A percentile compares a stretch with the other conserved stretches of the same genome.
Conservation (phyloP, 1,284 basidiomycete species). For the Termitomyces sp. region DNA sequence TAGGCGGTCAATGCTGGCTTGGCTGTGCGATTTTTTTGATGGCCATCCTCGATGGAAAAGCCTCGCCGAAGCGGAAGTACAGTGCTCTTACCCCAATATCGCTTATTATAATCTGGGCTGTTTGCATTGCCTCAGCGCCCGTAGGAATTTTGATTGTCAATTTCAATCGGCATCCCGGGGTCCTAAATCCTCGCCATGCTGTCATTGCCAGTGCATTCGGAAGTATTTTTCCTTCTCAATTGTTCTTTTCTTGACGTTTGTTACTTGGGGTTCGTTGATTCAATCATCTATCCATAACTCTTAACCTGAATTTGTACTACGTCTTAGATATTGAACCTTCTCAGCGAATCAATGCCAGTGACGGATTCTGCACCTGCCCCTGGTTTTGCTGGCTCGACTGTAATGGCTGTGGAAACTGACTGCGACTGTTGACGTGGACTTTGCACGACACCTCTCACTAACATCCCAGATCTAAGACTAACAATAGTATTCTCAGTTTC, state of each 20-base stretch:
- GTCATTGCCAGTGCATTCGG: neutral
- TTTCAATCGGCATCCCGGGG: neutral
- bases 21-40: neutral
- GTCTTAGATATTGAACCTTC: neutral
- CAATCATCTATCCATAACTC: neutral
- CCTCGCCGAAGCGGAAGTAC: neutral
- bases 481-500: neutral
- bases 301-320: neutral
- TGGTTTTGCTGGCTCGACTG: neutral
- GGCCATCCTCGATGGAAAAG: neutral
- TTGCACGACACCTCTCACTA: neutral
- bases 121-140: neutral
- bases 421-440: neutral
- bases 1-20: neutral
- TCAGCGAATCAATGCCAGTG: neutral
- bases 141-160: neutral
- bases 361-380: no score
- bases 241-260: neutral
- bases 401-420: constrained; percentile 1
- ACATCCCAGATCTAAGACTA: neutral
- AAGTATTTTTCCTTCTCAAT: neutral
- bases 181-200: neutral
- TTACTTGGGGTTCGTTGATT: neutral
- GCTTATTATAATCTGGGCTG: neutral
- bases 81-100: neutral